Evolutionary conservation across 2,329 filamentous ascomycete species (phyloP).

Genomic region (Monilinia fructigena): DNA sequence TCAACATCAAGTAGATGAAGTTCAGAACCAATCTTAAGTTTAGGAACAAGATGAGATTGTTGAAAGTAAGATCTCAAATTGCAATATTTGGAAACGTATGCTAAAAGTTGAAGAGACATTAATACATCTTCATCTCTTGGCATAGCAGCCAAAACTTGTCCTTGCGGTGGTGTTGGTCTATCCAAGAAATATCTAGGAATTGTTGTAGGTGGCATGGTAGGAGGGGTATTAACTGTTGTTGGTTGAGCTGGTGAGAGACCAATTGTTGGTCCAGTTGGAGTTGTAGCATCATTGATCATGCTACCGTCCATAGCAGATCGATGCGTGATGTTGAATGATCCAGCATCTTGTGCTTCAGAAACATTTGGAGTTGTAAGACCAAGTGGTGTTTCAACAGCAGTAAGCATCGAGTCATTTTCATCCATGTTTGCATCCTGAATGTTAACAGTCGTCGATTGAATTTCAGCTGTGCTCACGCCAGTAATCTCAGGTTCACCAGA

Average conservation of each 20-base stretch:
- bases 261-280: constrained; percentile 65
- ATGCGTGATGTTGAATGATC: constrained; percentile 93
- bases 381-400: constrained; percentile 66
- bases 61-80: constrained; percentile 95
- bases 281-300: constrained; percentile 68
- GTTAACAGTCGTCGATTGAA: constrained; percentile 75
- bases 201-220: constrained; percentile 70
- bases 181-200: constrained; percentile 80
- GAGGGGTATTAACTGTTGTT: constrained; percentile 66
- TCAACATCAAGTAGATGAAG: constrained; percentile 76
- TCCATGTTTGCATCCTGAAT: constrained; percentile 82
- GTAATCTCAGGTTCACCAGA: constrained; percentile 73
- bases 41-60: constrained; percentile 87
- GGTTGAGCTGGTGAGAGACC: constrained; percentile 65
- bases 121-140: constrained; percentile 95
- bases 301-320: constrained; percentile 81
- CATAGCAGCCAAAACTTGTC: constrained; percentile 82
- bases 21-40: constrained; percentile 84
- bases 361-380: constrained; percentile 74
- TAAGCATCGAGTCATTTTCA: constrained; percentile 73
- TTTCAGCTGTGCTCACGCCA: constrained; percentile 70
- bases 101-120: constrained; percentile 94
- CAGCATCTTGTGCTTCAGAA: constrained; percentile 79
- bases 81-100: constrained; percentile 98
- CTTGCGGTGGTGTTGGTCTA: constrained; percentile 61